Conservation (phyloP, 2,329 filamentous ascomycete genomes). For the Aspergillus piperis region DNA sequence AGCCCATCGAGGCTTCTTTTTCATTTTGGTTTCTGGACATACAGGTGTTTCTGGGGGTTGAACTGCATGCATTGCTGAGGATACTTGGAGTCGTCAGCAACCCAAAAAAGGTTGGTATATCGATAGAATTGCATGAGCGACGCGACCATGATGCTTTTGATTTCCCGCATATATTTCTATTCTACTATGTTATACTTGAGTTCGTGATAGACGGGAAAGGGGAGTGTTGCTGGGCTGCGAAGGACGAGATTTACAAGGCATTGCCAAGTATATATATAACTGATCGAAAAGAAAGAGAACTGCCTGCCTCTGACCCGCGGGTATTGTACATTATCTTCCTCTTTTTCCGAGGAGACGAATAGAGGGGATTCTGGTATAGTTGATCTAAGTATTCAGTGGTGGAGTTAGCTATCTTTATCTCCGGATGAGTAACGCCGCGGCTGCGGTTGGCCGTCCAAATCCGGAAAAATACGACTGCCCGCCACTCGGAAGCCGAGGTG, state of each 20-base stretch:
- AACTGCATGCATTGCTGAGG: slow-evolving; percentile 10
- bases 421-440: slow-evolving; percentile 11
- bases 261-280: too few species aligned
- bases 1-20: background rate
- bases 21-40: slow-evolving; percentile 7
- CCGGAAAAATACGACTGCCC: slow-evolving; percentile 11
- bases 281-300: too few species aligned
- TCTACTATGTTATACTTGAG: background rate
- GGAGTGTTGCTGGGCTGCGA: background rate
- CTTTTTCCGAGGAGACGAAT: too few species aligned
- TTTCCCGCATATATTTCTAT: background rate
- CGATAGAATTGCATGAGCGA: slow-evolving; percentile 21
- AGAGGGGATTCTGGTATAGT: too few species aligned
- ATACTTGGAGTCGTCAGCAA: slow-evolving; percentile 11
- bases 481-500: slow-evolving; percentile 22
- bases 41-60: slow-evolving; percentile 3
- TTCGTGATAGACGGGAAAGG: background rate
- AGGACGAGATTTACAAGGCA: too few species aligned
- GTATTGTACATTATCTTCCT: too few species aligned
- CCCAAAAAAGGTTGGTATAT: slow-evolving; percentile 14
- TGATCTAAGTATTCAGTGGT: too few species aligned
- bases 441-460: slow-evolving; percentile 12
- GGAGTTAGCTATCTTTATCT: background rate
- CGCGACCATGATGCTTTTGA: slow-evolving; percentile 24
- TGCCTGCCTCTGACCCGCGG: too few species aligned